These are phyloP conservation scores for Aegilops bicornis DNA, from an alignment of 176 grass and related monocot genomes.

Conservation along the genomic window DNA sequence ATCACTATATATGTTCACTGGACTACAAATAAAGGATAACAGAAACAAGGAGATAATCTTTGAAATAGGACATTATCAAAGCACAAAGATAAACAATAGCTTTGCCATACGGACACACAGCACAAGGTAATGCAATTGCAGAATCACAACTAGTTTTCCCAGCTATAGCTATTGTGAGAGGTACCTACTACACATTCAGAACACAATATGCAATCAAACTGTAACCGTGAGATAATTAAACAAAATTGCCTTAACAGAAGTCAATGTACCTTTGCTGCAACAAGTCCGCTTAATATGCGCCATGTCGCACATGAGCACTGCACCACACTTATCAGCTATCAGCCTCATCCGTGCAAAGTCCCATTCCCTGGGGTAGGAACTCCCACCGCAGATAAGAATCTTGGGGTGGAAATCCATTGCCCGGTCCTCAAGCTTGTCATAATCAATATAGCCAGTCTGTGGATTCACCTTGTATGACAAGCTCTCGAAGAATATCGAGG, in stretches of 20 bases:
- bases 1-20: neutral
- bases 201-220: neutral
- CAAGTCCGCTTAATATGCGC: slow-evolving; percentile 97
- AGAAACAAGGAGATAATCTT: neutral
- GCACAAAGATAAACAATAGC: neutral
- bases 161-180: neutral
- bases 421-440: slow-evolving; percentile 86
- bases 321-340: slow-evolving; percentile 84
- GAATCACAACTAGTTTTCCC: neutral
- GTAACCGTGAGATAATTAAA: neutral
- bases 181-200: neutral
- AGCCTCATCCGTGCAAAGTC: slow-evolving; percentile 76
- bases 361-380: slow-evolving; percentile 96
- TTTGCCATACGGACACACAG: no score
- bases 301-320: slow-evolving; percentile 97
- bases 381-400: slow-evolving; percentile 95
- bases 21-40: neutral
- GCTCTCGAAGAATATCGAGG: slow-evolving; percentile 97
- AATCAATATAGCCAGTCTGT: slow-evolving; percentile 83
- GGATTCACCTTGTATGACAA: slow-evolving; percentile 97
- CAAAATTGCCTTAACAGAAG: neutral
- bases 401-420: slow-evolving; percentile 94
- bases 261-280: slow-evolving; percentile 77
- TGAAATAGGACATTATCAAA: neutral
- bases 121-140: neutral